Conservation (phyloP, 441 rosid species). For the Populus tomentosa region DNA sequence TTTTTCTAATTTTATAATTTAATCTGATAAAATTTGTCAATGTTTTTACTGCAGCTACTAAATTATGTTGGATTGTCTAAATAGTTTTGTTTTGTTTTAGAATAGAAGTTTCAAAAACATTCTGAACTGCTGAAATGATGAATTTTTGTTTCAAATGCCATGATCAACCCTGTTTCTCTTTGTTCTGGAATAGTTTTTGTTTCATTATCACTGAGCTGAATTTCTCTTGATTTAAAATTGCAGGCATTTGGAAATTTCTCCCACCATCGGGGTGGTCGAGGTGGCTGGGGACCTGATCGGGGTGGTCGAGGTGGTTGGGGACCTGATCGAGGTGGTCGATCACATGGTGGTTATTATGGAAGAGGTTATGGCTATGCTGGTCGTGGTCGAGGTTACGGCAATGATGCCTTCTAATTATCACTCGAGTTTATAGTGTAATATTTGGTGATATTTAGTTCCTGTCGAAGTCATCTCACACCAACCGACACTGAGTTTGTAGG, state of each 20-base stretch:
- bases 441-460: background rate
- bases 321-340: slow-evolving; percentile 31
- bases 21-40: slow-evolving; percentile 7
- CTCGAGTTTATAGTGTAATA: background rate
- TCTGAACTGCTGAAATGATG: background rate
- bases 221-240: background rate
- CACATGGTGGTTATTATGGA: slow-evolving; percentile 28
- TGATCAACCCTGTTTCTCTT: slow-evolving; percentile 11
- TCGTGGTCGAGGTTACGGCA: slow-evolving; percentile 30
- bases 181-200: background rate
- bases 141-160: slow-evolving; percentile 22
- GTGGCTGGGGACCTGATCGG: slow-evolving; percentile 34
- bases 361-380: slow-evolving; percentile 27
- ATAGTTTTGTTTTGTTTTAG: background rate
- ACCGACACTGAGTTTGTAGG: background rate
- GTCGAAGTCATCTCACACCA: background rate
- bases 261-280: slow-evolving; percentile 43
- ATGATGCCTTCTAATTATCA: background rate
- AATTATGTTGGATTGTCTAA: background rate
- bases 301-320: slow-evolving; percentile 45
- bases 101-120: background rate
- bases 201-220: background rate
- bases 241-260: slow-evolving; percentile 59
- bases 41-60: background rate
- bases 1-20: slow-evolving; percentile 11